These are phyloP conservation scores for Flaveria ramosissima DNA, from an alignment of 129 eudicot genomes.

Conservation along the genomic window DNA sequence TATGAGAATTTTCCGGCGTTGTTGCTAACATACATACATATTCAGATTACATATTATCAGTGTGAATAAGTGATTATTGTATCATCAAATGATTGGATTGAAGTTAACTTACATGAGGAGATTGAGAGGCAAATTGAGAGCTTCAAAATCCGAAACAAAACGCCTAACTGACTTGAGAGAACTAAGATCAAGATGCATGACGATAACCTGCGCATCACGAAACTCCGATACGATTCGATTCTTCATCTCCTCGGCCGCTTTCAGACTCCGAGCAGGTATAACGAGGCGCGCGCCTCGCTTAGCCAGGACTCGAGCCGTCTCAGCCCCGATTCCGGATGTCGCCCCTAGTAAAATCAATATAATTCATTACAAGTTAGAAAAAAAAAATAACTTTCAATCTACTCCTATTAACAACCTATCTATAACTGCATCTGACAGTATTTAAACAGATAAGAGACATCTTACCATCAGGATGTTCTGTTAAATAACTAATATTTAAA, in stretches of 20 bases:
- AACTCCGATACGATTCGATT: slow-evolving; percentile 64
- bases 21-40: slow-evolving; percentile 45
- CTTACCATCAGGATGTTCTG: no score
- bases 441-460: no score
- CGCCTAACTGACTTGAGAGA: slow-evolving; percentile 69
- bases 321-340: slow-evolving; percentile 97
- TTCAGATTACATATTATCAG: no score
- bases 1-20: slow-evolving; percentile 91
- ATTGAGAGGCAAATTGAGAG: slow-evolving; percentile 78
- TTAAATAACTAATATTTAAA: not conserved
- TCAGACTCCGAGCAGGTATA: slow-evolving; percentile 76
- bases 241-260: slow-evolving; percentile 73
- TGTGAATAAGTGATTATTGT: not conserved
- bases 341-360: slow-evolving; percentile 53
- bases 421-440: no score
- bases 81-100: not conserved
- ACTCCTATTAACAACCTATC: no score
- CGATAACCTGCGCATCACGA: slow-evolving; percentile 50
- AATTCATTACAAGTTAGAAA: not conserved
- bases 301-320: slow-evolving; percentile 94
- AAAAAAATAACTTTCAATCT: no score
- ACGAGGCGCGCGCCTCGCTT: slow-evolving; percentile 82
- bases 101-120: slow-evolving; percentile 86
- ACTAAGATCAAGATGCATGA: slow-evolving; percentile 86
- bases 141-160: slow-evolving; percentile 65